Conservation (phyloP, 2,329 filamentous ascomycete genomes). For the Aspergillus arachidicola region DNA sequence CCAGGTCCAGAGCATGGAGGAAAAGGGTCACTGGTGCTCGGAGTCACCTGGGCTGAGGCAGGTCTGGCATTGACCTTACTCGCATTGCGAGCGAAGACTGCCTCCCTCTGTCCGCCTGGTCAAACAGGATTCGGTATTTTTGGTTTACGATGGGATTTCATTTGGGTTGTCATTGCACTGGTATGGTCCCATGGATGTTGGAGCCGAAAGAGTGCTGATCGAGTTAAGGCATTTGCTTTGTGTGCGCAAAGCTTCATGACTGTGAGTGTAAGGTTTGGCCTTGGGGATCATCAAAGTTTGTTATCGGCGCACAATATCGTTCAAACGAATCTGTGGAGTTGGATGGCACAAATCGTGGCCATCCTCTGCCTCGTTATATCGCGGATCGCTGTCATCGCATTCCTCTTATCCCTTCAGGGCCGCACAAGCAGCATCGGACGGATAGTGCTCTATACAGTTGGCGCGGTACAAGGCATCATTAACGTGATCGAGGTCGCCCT, state of each 20-base stretch:
- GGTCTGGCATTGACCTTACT: conserved; percentile 19
- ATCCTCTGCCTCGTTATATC: conserved; percentile 18
- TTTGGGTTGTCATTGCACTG: conserved; percentile 22
- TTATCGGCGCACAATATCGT: conserved; percentile 12
- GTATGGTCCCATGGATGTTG: not conserved
- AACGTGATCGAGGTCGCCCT: conserved; percentile 19
- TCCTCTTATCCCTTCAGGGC: conserved; percentile 19
- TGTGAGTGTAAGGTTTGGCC: conserved; percentile 18
- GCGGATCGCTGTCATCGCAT: conserved; percentile 20
- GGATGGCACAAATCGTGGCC: conserved; percentile 19
- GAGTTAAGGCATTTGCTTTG: conserved; percentile 6
- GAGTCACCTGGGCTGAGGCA: conserved; percentile 23
- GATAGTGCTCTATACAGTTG: conserved; percentile 19
- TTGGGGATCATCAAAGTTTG: conserved; percentile 19
- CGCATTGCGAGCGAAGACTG: conserved; percentile 19
- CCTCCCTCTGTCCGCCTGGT: conserved; percentile 15
- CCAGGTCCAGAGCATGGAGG: not conserved
- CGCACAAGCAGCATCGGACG: conserved; percentile 14
- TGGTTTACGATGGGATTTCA: conserved; percentile 25
- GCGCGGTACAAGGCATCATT: conserved; percentile 14
- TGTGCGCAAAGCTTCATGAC: conserved; percentile 18
- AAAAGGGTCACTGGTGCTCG: conserved; percentile 19
- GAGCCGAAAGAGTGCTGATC: not conserved
- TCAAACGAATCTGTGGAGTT: conserved; percentile 21
- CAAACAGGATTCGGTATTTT: conserved; percentile 13